Base-by-base conservation (phyloP, 441 rosid species). In the Bruguiera hainesii region DNA sequence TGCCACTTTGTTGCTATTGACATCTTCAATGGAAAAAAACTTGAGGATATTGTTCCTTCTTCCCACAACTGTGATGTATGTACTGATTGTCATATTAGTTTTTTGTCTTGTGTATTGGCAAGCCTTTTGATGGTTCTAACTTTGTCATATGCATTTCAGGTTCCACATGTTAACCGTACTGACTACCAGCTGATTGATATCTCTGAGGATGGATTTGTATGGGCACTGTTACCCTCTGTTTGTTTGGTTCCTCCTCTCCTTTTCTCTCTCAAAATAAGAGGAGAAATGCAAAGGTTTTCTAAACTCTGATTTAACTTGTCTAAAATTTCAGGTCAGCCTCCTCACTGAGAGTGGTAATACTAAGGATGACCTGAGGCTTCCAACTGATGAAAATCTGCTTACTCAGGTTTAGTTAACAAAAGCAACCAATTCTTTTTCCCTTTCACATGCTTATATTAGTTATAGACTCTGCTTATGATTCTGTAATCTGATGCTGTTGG, bases 51-150 rank as follows among this genome's bases (percentile, higher is more conserved):
- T 52, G 99, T 94, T 69, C 97, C 97, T 13, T 94, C 98, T 42
- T 94, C 98, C 74, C 98, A 94, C 82, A 91, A 94, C 42, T 91
- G 97, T 83, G 98, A 93, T 84, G 97, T 93, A 78, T 48, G 82
- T 6, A 1, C 16, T 55, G 30, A 50, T 53, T 5, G 52, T 49
- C 21, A 0, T 33, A 33, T 48, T 25, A 1, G 6, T 13, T 42
- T 10, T 29, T 60, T 46, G 4, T 25, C 18, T 56, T 16, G 16
- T 65, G n/a, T 25, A 11, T 9, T 28, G 29, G 26, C 19, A 16
- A 49, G 5, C 21, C 15, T 29, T 7, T 8, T 3, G 15, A 10
- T 49, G 15, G 8, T 52, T 30, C 29, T 29, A 0, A 18, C 7
- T 1, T 67, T 21, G 21, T 19, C 3, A 16, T 23, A 18, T 19